A percentile compares a stretch with the other conserved stretches of the same genome.
These are phyloP conservation scores for Fagus sylvatica DNA, from an alignment of 306 rosid species.

Conservation along the genomic window DNA sequence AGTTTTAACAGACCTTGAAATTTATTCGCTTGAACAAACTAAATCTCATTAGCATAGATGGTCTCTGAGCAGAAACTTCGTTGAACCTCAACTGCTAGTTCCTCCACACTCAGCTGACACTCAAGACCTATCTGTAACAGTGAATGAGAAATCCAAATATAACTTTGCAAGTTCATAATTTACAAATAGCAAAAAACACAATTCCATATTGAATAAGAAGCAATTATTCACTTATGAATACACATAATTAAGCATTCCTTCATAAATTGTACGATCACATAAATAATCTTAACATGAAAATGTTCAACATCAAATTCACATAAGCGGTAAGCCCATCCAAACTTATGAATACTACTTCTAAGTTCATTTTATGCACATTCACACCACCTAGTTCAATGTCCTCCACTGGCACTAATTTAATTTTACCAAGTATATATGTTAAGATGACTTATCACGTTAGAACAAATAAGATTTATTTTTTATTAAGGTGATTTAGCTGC, in stretches of 20 bases:
- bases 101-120: constrained; percentile 87
- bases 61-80: constrained; percentile 60
- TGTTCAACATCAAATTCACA: too few relatives aligned
- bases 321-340: too few relatives aligned
- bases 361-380: too few relatives aligned
- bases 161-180: neutral
- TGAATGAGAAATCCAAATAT: neutral
- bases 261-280: too few relatives aligned
- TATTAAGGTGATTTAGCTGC: neutral
- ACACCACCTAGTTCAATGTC: too few relatives aligned
- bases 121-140: constrained; percentile 77
- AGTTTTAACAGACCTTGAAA: constrained; percentile 18
- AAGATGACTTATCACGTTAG: too few relatives aligned
- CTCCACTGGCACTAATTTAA: too few relatives aligned
- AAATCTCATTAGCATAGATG: constrained; percentile 19
- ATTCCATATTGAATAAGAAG: neutral
- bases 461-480: neutral
- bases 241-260: too few relatives aligned
- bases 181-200: neutral
- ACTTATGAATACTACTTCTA: too few relatives aligned
- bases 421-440: too few relatives aligned
- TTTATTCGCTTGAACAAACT: constrained; percentile 15
- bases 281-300: too few relatives aligned
- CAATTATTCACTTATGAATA: too few relatives aligned
- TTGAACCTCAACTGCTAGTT: constrained; percentile 81